A percentile compares a stretch with the other conserved stretches of the same genome.
phyloP scores from a whole-genome alignment of 768 basidiomycete genomes.

The Boletus insuetus region DNA sequence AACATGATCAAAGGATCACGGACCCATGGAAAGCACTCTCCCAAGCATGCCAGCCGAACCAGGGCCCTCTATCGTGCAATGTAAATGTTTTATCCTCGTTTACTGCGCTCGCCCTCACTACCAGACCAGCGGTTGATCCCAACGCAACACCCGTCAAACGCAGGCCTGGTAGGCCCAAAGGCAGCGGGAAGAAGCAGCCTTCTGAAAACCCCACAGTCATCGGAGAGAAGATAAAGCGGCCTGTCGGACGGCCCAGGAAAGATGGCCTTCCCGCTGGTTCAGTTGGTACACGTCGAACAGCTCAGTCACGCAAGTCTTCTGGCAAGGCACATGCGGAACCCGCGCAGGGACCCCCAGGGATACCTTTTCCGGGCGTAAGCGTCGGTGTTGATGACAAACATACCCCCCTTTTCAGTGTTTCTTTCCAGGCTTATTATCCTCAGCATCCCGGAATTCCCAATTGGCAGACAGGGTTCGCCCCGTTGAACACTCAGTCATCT shows the following conservation, averaged over 20 bases:
- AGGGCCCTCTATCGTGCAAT: constrained; percentile 27
- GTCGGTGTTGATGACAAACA: background rate
- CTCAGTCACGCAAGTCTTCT: constrained; percentile 41
- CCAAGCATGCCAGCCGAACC: constrained; percentile 27
- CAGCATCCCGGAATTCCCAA: constrained; percentile 31
- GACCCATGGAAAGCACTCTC: constrained; percentile 26
- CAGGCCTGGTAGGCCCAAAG: constrained; percentile 74
- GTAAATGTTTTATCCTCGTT: constrained; percentile 9
- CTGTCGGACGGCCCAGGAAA: constrained; percentile 78
- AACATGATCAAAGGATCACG: constrained; percentile 25
- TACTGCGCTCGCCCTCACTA: constrained; percentile 5
- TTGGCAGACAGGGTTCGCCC: constrained; percentile 31
- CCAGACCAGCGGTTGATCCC: constrained; percentile 24
- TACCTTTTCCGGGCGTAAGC: constrained; percentile 33
- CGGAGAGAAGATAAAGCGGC: constrained; percentile 64
- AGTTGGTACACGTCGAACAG: constrained; percentile 44
- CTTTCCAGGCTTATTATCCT: constrained; percentile 30
- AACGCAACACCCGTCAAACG: constrained; percentile 49
- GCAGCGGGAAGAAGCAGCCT: constrained; percentile 68
- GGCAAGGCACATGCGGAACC: constrained; percentile 23
- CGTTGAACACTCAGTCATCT: constrained; percentile 23
- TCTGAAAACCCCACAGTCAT: constrained; percentile 36
- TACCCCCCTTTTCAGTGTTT: constrained; percentile 1
- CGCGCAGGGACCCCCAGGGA: constrained; percentile 23
- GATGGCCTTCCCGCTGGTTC: constrained; percentile 80